Conservation (phyloP, 2,329 filamentous ascomycete genomes). For the Chrysosporium queenslandicum region DNA sequence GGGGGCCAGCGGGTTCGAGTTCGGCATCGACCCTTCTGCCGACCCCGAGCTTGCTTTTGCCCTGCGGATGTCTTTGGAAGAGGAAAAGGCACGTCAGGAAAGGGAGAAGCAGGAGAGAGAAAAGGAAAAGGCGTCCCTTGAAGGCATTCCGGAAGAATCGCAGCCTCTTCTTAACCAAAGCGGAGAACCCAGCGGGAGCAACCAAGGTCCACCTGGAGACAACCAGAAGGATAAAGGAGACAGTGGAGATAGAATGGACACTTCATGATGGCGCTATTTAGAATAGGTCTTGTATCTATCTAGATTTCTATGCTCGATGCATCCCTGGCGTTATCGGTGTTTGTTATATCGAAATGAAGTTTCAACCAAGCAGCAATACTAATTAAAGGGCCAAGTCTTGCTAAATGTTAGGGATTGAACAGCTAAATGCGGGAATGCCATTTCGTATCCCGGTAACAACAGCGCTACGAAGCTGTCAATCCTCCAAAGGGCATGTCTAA, state of each 20-base stretch:
- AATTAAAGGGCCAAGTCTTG: not conserved
- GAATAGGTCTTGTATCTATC: conserved; percentile 4
- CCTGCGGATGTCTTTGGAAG: conserved; percentile 93
- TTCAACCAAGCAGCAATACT: not conserved
- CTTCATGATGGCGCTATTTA: conserved; percentile 47
- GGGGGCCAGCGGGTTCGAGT: conserved; percentile 61
- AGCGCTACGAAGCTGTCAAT: conserved; percentile 9
- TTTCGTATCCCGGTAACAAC: not conserved
- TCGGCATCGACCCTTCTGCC: conserved; percentile 79
- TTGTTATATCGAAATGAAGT: not conserved
- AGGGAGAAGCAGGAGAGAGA: conserved; percentile 70
- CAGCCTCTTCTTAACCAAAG: conserved; percentile 55
- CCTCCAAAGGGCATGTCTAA: conserved; percentile 28
- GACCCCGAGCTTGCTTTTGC: conserved; percentile 93
- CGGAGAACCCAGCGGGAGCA: conserved; percentile 54
- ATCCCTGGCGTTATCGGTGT: conserved; percentile 9
- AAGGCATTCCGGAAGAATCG: conserved; percentile 70
- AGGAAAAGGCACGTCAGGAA: conserved; percentile 89
- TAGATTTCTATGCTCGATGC: conserved; percentile 11
- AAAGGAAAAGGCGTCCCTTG: conserved; percentile 58
- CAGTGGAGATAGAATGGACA: conserved; percentile 78
- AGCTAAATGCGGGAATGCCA: not conserved
- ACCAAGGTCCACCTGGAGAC: conserved; percentile 27
- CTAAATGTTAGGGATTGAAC: not conserved
- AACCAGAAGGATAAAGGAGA: conserved; percentile 44